Evolutionary conservation across 352 stramenopile genomes (phyloP).

Genomic region (Phytophthora hybrid): DNA sequence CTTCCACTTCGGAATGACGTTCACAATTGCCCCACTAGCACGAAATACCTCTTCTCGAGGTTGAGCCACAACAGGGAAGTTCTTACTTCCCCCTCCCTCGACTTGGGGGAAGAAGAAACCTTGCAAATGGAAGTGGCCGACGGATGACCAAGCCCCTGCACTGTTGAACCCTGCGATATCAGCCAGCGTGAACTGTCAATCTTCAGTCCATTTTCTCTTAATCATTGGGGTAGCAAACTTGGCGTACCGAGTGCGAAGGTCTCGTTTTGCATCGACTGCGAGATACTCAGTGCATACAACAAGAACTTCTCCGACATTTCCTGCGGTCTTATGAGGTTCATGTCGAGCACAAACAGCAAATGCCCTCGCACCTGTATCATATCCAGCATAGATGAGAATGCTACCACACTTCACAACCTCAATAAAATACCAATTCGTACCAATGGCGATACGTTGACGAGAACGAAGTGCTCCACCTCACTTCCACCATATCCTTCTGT

Average conservation of each 20-base stretch:
- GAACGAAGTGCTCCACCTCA: constrained; percentile 41
- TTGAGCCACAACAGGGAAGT: constrained; percentile 58
- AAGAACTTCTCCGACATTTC: constrained; percentile 46
- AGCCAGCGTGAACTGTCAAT: background rate
- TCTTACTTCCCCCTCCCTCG: background rate
- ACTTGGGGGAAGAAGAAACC: constrained; percentile 58
- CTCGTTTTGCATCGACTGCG: constrained; percentile 27
- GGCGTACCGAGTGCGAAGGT: constrained; percentile 63
- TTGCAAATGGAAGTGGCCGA: constrained; percentile 84
- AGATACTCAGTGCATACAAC: constrained; percentile 33
- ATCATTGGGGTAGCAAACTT: no score
- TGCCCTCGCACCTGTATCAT: constrained; percentile 62
- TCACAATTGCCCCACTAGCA: constrained; percentile 16
- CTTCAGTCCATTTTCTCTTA: background rate
- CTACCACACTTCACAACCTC: background rate
- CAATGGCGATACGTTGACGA: constrained; percentile 78
- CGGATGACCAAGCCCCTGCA: constrained; percentile 76
- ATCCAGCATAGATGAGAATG: background rate
- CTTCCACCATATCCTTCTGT: background rate
- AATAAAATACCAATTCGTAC: constrained; percentile 34
- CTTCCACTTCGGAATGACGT: constrained; percentile 52
- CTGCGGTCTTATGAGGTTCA: constrained; percentile 47
- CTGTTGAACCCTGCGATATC: constrained; percentile 73
- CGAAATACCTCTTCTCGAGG: constrained; percentile 43
- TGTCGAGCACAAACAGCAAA: constrained; percentile 63